Base-by-base conservation (phyloP, 1,284 basidiomycete species). In the Coniferiporia weirii region DNA sequence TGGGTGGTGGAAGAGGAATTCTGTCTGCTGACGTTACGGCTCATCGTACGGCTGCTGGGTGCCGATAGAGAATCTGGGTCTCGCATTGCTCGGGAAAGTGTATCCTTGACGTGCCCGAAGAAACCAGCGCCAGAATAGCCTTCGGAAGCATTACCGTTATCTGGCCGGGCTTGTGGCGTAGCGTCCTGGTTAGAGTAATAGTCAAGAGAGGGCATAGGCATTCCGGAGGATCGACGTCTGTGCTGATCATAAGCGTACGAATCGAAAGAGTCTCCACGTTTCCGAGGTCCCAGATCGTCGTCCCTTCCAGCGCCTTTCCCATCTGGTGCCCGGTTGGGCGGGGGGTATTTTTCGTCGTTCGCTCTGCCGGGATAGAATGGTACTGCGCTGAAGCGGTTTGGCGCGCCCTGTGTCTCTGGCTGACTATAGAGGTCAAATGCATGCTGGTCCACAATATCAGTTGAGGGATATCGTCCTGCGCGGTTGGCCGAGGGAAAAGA, bases 21-120 rank as follows among this genome's bases (percentile, higher is more conserved):
- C 19, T 32, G 44, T 10, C 48, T 35, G 43, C 54, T 60, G 13
- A 34, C 5, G 27, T 27, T 43, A 15, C 38, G 58, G 38, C 22
- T 54, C 17, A 49, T 13, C 2, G 45, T n/a, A 32, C 35, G 56
- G 22, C 43, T 44, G 12, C 35, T 56, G 32, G 38, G 32, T 22
- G 27, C 22, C 9, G 48, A 32, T 15, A 38, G 47, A 32, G 19
- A 10, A 12, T 60, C 35, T 17, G 32, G 44, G 36, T 60, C 49
- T 13, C 36, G 27, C 13, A 53, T 44, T 34, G 50, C 7, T 3
- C 19, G 38, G 20, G 46, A 15, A 36, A 56, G 4, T 1, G 59
- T 17, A 7, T 56, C 47, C 44, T 38, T 60, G 15, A 56, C 44
- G 17, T 56, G 59, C 34, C 20, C 52, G 44, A 56, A 32, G 10